A percentile compares a stretch with the other conserved stretches of the same genome.
phyloP scores from a whole-genome alignment of 2,329 filamentous ascomycete genomes.

The Fusarium sp. region DNA sequence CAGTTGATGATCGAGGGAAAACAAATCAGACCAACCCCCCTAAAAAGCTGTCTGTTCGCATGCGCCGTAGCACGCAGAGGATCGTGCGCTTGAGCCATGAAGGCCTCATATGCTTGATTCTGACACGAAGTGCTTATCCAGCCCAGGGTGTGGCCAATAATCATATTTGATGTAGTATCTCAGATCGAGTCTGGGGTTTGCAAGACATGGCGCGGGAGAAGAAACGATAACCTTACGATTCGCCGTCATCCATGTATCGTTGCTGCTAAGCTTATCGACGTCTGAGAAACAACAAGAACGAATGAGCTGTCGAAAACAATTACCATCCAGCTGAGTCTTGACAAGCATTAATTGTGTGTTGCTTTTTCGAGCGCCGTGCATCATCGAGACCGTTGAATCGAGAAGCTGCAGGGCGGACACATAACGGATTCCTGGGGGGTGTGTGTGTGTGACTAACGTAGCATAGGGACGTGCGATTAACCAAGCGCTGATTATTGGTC shows the following conservation, averaged over 20 bases:
- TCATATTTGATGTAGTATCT: slow-evolving; percentile 19
- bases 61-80: background rate
- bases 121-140: slow-evolving; percentile 1
- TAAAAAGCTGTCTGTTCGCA: background rate
- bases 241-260: slow-evolving; percentile 10
- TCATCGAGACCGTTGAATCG: slow-evolving; percentile 42
- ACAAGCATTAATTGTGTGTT: slow-evolving; percentile 15
- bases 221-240: slow-evolving; percentile 22
- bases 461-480: slow-evolving; percentile 38
- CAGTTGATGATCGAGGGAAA: slow-evolving; percentile 23
- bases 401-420: slow-evolving; percentile 41
- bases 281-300: slow-evolving; percentile 10
- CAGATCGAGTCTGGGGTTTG: slow-evolving; percentile 30
- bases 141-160: slow-evolving; percentile 1
- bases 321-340: slow-evolving; percentile 22
- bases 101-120: slow-evolving; percentile 19
- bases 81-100: background rate
- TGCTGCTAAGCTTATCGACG: slow-evolving; percentile 11
- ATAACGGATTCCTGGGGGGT: slow-evolving; percentile 34
- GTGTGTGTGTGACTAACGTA: slow-evolving; percentile 18
- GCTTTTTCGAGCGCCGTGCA: slow-evolving; percentile 41
- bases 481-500: slow-evolving; percentile 31
- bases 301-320: slow-evolving; percentile 16
- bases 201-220: slow-evolving; percentile 8
- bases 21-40: background rate